A percentile compares a stretch with the other conserved stretches of the same genome.
Evolutionary conservation across 495 filamentous ascomycete species (phyloP).

Genomic region (Xylaria nigripes): DNA sequence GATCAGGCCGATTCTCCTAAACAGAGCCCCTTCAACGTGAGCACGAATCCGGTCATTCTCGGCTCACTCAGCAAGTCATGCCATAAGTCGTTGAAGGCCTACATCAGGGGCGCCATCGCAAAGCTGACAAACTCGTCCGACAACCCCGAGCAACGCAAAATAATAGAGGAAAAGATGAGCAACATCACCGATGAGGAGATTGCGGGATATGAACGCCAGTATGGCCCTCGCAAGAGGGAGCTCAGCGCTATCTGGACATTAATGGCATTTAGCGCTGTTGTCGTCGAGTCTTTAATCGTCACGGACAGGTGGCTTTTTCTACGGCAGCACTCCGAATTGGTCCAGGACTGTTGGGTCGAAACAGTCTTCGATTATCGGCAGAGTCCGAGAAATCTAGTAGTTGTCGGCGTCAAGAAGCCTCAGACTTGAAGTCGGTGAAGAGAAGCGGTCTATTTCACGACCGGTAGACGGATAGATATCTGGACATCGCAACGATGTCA

Average conservation of each 20-base stretch:
- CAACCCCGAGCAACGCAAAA: conserved; percentile 41
- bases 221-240: conserved; percentile 62
- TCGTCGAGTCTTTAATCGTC: conserved; percentile 84
- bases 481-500: not conserved
- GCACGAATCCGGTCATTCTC: conserved; percentile 70
- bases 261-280: conserved; percentile 88
- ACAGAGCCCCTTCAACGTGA: conserved; percentile 41
- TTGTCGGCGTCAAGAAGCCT: conserved; percentile 73
- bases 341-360: conserved; percentile 81
- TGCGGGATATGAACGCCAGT: conserved; percentile 55
- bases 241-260: conserved; percentile 81
- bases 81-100: conserved; percentile 66
- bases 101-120: conserved; percentile 67
- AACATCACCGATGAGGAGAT: conserved; percentile 67
- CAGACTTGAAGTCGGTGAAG: conserved; percentile 1
- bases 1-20: conserved; percentile 30
- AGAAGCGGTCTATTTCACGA: not conserved
- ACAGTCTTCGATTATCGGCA: conserved; percentile 81
- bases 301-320: conserved; percentile 88
- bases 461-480: not conserved
- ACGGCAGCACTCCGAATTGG: conserved; percentile 58
- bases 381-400: conserved; percentile 82
- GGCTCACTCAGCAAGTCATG: conserved; percentile 74
- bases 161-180: conserved; percentile 53
- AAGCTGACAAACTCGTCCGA: conserved; percentile 60